phyloP scores from a whole-genome alignment of 257 asterid species.

The Mitragyna speciosa region DNA sequence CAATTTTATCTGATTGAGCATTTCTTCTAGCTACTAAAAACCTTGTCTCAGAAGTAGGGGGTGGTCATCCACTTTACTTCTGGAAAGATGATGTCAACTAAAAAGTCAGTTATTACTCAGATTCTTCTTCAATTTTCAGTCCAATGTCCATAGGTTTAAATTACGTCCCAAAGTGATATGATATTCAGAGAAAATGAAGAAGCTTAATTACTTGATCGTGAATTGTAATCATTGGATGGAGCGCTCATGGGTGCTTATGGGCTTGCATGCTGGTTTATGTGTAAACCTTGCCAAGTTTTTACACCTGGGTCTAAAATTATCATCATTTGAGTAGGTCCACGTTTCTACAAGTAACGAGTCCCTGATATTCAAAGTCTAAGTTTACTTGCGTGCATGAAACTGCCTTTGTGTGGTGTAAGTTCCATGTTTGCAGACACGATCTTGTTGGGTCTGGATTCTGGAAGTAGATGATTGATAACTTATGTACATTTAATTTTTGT shows the following conservation, averaged over 20 bases:
- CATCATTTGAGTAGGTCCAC: not conserved
- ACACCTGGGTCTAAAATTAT: not conserved
- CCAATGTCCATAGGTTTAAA: not conserved
- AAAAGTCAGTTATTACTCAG: not conserved
- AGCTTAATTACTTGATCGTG: not conserved
- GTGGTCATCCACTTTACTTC: too few species aligned
- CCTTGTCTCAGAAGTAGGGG: not conserved
- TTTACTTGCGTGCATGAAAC: not conserved
- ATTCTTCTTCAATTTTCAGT: not conserved
- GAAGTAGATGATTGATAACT: not conserved
- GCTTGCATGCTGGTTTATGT: not conserved
- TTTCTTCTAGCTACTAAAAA: not conserved
- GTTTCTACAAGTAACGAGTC: too few species aligned
- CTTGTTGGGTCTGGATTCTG: not conserved
- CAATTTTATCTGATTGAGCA: not conserved
- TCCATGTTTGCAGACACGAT: not conserved
- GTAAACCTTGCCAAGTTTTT: not conserved
- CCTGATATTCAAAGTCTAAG: not conserved
- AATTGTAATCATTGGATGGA: not conserved
- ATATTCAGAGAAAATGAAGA: not conserved
- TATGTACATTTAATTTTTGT: not conserved
- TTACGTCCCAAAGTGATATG: too few species aligned
- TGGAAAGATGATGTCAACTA: not conserved
- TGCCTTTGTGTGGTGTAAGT: not conserved
- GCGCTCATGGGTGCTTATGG: not conserved